Conservation (phyloP, 164 flowering plant genomes). For the Tetracentron sinense region DNA sequence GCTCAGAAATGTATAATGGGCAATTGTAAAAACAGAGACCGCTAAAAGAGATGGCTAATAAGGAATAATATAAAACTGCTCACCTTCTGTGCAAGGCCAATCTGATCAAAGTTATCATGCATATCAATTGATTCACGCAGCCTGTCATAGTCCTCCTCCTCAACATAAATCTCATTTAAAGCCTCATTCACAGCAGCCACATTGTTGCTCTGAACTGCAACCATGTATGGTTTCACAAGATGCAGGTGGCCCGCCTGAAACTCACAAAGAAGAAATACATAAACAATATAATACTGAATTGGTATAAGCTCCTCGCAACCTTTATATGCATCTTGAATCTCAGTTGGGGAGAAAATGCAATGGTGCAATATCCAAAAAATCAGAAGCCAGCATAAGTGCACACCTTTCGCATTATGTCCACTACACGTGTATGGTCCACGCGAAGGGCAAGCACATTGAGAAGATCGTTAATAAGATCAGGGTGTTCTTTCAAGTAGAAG, state of each 20-base stretch:
- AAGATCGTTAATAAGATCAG: conserved; percentile 88
- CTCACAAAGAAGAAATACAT: conserved; percentile 10
- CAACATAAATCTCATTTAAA: conserved; percentile 79
- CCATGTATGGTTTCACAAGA: conserved; percentile 98
- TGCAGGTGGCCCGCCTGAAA: conserved; percentile 86
- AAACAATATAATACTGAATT: neutral
- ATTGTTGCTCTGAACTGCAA: conserved; percentile 97
- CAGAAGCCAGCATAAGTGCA: conserved; percentile 2
- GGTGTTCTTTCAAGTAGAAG: conserved; percentile 97
- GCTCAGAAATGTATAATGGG: conserved; percentile 18
- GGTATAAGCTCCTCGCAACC: neutral
- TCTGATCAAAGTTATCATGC: conserved; percentile 96
- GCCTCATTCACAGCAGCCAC: conserved; percentile 97
- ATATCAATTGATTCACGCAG: conserved; percentile 89
- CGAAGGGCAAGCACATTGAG: conserved; percentile 94
- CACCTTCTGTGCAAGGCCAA: conserved; percentile 99
- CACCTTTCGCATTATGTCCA: conserved; percentile 98
- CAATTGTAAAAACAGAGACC: neutral
- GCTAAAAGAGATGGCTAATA: neutral
- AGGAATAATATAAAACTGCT: neutral
- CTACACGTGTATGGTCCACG: conserved; percentile 93
- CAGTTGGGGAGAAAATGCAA: neutral
- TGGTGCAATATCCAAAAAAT: neutral
- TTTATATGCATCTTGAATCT: too few species aligned
- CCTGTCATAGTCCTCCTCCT: conserved; percentile 94